phyloP scores from a whole-genome alignment of 2,329 filamentous ascomycete species.

The Diaporthe vexans region DNA sequence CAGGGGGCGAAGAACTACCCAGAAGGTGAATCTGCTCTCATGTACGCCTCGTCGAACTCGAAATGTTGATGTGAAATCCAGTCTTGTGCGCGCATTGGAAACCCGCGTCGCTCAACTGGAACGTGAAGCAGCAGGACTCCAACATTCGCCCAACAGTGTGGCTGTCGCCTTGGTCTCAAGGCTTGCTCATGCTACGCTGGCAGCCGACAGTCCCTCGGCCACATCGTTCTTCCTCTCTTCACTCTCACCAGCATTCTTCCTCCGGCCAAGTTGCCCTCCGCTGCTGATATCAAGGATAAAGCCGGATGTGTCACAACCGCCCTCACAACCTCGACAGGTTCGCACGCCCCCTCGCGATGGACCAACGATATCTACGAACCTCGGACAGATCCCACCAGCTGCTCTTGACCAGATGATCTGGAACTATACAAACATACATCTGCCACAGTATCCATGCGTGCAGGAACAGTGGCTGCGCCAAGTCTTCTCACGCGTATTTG shows the following conservation, averaged over 20 bases:
- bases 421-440: conserved; percentile 33
- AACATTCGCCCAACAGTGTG: conserved; percentile 32
- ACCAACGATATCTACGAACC: conserved; percentile 25
- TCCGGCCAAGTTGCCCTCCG: conserved; percentile 35
- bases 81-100: conserved; percentile 31
- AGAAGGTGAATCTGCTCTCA: not conserved
- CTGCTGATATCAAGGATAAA: conserved; percentile 26
- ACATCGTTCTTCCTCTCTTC: conserved; percentile 26
- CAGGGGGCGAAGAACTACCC: conserved; percentile 25
- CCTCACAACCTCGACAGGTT: not conserved
- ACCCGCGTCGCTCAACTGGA: conserved; percentile 28
- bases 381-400: conserved; percentile 26
- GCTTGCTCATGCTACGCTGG: conserved; percentile 23
- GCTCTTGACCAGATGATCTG: conserved; percentile 35
- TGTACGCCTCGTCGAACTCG: not conserved
- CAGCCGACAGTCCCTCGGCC: conserved; percentile 2
- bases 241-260: conserved; percentile 27
- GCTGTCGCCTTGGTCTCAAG: conserved; percentile 32
- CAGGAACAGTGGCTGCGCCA: conserved; percentile 35
- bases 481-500: conserved; percentile 14
- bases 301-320: conserved; percentile 6
- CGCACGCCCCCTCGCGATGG: conserved; percentile 33
- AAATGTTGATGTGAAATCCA: not conserved
- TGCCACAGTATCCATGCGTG: conserved; percentile 35
- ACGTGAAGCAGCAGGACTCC: conserved; percentile 27